Evolutionary conservation across 345 rosid species (phyloP), one percentile per base, ranked within the genome.

Genomic region (Camelina sativa): DNA sequence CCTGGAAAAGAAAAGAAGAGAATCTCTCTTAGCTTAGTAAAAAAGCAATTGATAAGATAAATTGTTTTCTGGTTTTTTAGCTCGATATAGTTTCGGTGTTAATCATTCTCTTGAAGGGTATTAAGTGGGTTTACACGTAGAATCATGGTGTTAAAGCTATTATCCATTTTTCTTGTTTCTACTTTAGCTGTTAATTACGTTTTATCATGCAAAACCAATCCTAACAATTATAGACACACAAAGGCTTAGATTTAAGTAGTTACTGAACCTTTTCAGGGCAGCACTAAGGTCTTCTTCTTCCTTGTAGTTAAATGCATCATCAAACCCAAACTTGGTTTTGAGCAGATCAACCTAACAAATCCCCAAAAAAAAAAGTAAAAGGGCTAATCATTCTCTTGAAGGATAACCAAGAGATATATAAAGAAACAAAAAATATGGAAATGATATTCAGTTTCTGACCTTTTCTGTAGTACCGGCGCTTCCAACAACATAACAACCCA

Each of bases 271-370:
- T 74, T 86, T 87, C 63, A 89, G 55, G 44, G 91, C 87, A 46
- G 81, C 88, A 72, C 54, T 79, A 37, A 83, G 77, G 71, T 87
- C 78, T 17, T 40, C 53, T 57, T 89, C 89, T 58, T 87, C 90
- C 64, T 91, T 91, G 73, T 91, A 88, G 83, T 91, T 89, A 81
- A 89, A 87, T 76, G 92, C 92, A 25, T 80, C 92, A 66, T 91
- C 84, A 74, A 89, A 89, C 48, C 94, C 89, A 51, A 91, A 80
- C 81, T 85, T 87, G 59, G 51, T 81, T 84, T 77, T 87, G 40
- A 89, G 76, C 25, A 91, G 76, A 53, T 87, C 86, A 66, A 91
- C 94, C 91, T 91, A 38, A 23, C 5, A 41, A 41, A 40, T 19
- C 16, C 22, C 15, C 8, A 11, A 11, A 37, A 30, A 37, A 30